These are phyloP conservation scores for Paraconiothyrium sp. DNA, from an alignment of 2,329 filamentous ascomycete genomes.

Conservation along the genomic window DNA sequence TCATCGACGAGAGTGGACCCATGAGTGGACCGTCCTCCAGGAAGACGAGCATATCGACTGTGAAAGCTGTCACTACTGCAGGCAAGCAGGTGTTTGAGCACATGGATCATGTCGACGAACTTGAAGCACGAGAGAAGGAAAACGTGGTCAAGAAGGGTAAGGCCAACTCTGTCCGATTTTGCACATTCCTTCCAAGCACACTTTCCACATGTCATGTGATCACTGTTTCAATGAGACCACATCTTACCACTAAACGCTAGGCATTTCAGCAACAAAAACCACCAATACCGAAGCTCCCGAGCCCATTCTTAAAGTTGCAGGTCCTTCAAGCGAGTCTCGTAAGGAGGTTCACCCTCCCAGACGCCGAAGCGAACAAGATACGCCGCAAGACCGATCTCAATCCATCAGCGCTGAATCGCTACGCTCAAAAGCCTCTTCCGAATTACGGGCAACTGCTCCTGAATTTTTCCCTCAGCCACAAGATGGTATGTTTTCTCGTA, in stretches of 20 bases:
- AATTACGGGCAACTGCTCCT: constrained; percentile 42
- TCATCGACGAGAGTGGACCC: not conserved
- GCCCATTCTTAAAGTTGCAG: not conserved
- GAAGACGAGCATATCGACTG: constrained; percentile 28
- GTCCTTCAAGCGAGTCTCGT: not conserved
- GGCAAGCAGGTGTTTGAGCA: not conserved
- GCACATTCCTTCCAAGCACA: constrained; percentile 19
- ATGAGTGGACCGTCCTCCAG: constrained; percentile 12
- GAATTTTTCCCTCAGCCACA: constrained; percentile 38
- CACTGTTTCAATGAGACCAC: not conserved
- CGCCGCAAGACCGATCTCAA: constrained; percentile 13
- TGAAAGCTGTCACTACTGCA: constrained; percentile 20
- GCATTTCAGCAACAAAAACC: constrained; percentile 14
- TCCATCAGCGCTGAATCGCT: constrained; percentile 24
- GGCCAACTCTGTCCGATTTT: constrained; percentile 19
- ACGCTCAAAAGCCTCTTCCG: constrained; percentile 30
- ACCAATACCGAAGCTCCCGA: constrained; percentile 10
- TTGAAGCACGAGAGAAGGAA: constrained; percentile 15
- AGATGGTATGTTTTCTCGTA: not conserved
- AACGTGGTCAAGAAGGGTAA: constrained; percentile 29
- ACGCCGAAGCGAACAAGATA: constrained; percentile 23
- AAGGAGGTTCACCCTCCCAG: constrained; percentile 13
- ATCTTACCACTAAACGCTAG: not conserved
- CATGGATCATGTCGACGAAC: not conserved
- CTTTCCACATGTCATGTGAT: not conserved